These are phyloP conservation scores for Blastomyces percursus DNA, from an alignment of 2,329 filamentous ascomycete species.

Conservation along the genomic window DNA sequence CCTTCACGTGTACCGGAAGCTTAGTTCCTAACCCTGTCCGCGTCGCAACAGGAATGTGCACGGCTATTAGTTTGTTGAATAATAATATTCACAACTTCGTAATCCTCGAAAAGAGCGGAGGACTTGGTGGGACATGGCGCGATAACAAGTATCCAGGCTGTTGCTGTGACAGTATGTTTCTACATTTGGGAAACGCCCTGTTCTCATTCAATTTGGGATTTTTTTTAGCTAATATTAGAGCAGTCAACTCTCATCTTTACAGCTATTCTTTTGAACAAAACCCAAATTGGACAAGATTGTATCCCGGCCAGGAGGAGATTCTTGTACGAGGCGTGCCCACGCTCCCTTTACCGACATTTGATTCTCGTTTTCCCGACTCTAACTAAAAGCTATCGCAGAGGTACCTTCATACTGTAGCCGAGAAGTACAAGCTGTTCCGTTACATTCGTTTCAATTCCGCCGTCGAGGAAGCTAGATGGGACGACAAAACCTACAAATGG, in stretches of 20 bases:
- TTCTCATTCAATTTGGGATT: not conserved
- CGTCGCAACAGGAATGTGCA: conserved; percentile 39
- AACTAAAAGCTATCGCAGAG: conserved; percentile 19
- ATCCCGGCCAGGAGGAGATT: conserved; percentile 51
- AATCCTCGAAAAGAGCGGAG: conserved; percentile 46
- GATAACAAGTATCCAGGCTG: conserved; percentile 49
- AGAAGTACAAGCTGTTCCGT: conserved; percentile 44
- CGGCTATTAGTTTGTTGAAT: conserved; percentile 47
- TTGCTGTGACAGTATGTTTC: conserved; percentile 39
- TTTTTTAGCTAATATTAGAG: conserved; percentile 18
- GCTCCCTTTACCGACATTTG: not conserved
- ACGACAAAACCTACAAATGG: conserved; percentile 44
- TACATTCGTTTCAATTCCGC: conserved; percentile 49
- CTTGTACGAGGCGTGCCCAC: conserved; percentile 25
- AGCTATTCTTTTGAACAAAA: conserved; percentile 53
- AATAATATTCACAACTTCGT: conserved; percentile 42
- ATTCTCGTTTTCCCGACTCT: not conserved
- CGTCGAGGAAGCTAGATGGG: conserved; percentile 45
- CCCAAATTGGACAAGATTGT: conserved; percentile 46
- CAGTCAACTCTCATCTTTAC: conserved; percentile 46
- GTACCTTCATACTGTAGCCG: conserved; percentile 44
- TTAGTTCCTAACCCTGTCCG: not conserved
- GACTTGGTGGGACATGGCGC: conserved; percentile 44
- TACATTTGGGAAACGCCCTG: not conserved
- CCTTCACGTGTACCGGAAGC: not conserved